These are phyloP conservation scores for Ustilago lituana DNA, from an alignment of 1,284 basidiomycete species.

Conservation along the genomic window DNA sequence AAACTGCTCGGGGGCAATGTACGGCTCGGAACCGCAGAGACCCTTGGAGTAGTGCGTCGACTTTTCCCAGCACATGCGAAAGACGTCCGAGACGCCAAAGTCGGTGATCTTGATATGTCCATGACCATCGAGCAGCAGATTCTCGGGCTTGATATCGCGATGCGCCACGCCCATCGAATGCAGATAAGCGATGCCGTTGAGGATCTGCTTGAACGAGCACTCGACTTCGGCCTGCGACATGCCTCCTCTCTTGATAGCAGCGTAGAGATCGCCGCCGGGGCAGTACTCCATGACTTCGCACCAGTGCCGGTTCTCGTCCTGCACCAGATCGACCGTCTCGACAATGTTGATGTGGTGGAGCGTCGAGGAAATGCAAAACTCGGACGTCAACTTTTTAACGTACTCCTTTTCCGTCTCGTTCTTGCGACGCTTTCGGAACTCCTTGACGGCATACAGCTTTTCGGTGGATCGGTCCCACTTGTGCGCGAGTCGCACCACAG, in stretches of 20 bases:
- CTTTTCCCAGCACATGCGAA: constrained; percentile 96
- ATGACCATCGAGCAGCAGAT: constrained; percentile 89
- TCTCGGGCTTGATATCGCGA: constrained; percentile 98
- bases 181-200: constrained; percentile 86
- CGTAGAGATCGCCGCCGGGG: constrained; percentile 89
- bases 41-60: constrained; percentile 97
- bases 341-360: constrained; percentile 95
- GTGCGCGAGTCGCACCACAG: constrained; percentile 93
- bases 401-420: constrained; percentile 99
- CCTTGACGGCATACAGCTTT: constrained; percentile 99
- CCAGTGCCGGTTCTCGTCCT: constrained; percentile 95
- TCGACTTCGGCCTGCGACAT: constrained; percentile 95
- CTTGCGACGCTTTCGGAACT: constrained; percentile 96
- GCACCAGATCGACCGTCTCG: constrained; percentile 97
- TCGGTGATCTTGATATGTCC: constrained; percentile 99
- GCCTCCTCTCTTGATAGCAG: constrained; percentile 95
- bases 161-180: constrained; percentile 97
- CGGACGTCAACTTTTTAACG: constrained; percentile 98
- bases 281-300: constrained; percentile 99
- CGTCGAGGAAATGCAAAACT: constrained; percentile 98
- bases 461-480: constrained; percentile 98
- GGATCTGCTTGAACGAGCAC: constrained; percentile 96
- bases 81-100: constrained; percentile 97
- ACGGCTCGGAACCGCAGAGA: constrained; percentile 95
- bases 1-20: constrained; percentile 98